Evolutionary conservation across 2,329 filamentous ascomycete species (phyloP).

Genomic region (Fusarium protoensiforme): DNA sequence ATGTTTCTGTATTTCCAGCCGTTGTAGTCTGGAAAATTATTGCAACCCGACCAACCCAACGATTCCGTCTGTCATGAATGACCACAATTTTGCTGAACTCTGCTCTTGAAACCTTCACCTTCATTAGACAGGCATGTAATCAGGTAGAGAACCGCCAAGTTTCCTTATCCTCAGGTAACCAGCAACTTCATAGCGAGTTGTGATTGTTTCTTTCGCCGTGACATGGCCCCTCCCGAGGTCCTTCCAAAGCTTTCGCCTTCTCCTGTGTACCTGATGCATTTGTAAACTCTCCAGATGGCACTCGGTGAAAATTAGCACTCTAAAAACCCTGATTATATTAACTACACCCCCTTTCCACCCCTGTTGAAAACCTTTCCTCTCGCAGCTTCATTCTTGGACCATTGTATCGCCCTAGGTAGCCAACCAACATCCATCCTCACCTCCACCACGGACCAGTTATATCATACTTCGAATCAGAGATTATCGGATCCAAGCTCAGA

Average conservation of each 20-base stretch:
- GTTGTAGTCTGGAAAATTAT: neutral
- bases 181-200: neutral
- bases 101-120: neutral
- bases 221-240: neutral
- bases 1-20: neutral
- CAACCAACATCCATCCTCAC: neutral
- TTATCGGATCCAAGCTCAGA: neutral
- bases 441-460: neutral
- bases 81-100: neutral
- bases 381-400: neutral
- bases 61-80: neutral
- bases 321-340: neutral
- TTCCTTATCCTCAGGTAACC: neutral
- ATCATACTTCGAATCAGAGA: neutral
- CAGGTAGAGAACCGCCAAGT: neutral
- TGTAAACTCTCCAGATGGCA: neutral
- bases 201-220: neutral
- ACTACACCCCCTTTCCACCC: rapidly evolving
- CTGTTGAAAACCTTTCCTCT: neutral
- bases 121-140: neutral
- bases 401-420: neutral
- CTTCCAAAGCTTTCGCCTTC: neutral
- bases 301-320: neutral
- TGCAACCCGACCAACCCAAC: neutral
- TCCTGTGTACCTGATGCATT: neutral